Evolutionary conservation across 352 stramenopile genomes (phyloP).

Genomic region (Pythium plurisporium): DNA sequence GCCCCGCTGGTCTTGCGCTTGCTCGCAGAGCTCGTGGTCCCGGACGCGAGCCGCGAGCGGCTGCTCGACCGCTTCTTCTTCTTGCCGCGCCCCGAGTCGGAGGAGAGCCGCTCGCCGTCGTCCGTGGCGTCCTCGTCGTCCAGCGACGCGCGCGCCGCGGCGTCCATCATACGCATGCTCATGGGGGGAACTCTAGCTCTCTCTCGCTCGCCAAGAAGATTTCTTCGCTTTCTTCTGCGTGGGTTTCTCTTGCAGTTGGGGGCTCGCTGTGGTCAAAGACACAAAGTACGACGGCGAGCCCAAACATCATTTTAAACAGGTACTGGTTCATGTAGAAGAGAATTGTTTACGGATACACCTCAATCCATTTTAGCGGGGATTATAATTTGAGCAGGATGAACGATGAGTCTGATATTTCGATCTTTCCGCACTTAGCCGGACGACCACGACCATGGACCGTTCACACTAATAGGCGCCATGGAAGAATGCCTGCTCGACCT

Average conservation of each 20-base stretch:
- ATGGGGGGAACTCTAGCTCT: slow-evolving; percentile 11
- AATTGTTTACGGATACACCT: no score
- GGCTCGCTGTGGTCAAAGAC: background rate
- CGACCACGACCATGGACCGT: no score
- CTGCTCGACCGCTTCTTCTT: slow-evolving; percentile 22
- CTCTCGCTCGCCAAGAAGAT: no score
- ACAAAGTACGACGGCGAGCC: slow-evolving; percentile 7
- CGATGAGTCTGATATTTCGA: background rate
- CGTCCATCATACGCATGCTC: slow-evolving; percentile 31
- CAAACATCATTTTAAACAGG: no score
- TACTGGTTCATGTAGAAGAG: no score
- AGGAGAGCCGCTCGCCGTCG: slow-evolving; percentile 14
- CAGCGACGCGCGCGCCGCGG: background rate
- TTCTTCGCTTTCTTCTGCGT: background rate
- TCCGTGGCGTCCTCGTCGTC: slow-evolving; percentile 9
- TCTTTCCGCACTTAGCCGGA: background rate
- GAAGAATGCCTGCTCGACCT: slow-evolving; percentile 64
- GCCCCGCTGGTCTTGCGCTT: slow-evolving; percentile 21
- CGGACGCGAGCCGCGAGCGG: slow-evolving; percentile 17
- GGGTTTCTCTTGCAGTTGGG: background rate
- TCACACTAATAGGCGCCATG: background rate
- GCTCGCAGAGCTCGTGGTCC: background rate
- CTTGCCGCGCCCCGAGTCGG: slow-evolving; percentile 7
- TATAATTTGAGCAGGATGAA: no score
- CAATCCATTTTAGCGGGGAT: background rate